phyloP scores from a whole-genome alignment of 257 asterid genomes.

The Solanum infundibuliforme region DNA sequence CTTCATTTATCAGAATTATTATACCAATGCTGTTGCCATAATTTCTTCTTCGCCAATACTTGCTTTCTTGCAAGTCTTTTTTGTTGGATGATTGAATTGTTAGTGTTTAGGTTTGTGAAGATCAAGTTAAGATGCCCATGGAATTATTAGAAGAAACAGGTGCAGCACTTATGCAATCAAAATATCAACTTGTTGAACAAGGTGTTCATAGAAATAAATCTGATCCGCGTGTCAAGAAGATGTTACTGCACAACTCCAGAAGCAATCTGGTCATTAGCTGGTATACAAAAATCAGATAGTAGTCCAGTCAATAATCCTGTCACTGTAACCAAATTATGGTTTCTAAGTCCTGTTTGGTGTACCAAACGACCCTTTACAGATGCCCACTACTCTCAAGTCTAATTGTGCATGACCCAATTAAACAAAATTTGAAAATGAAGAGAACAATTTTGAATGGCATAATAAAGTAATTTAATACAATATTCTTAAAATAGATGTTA shows the following conservation, averaged over 20 bases:
- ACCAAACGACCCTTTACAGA: neutral
- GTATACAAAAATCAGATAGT: neutral
- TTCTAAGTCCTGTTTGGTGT: neutral
- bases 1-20: neutral
- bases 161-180: neutral
- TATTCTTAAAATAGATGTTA: neutral
- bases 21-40: neutral
- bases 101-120: neutral
- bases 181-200: neutral
- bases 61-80: neutral
- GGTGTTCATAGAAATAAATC: neutral
- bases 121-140: neutral
- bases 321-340: neutral
- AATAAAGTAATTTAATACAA: neutral
- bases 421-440: neutral
- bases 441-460: neutral
- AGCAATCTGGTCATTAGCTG: neutral
- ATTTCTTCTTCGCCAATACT: neutral
- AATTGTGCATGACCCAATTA: neutral
- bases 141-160: neutral
- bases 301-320: neutral
- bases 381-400: neutral
- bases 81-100: neutral
- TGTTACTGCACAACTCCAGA: neutral
- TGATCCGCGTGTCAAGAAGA: neutral